A percentile compares a stretch with the other conserved stretches of the same genome.
phyloP scores from a whole-genome alignment of 768 basidiomycete species.

The Suillus clintonianus region DNA sequence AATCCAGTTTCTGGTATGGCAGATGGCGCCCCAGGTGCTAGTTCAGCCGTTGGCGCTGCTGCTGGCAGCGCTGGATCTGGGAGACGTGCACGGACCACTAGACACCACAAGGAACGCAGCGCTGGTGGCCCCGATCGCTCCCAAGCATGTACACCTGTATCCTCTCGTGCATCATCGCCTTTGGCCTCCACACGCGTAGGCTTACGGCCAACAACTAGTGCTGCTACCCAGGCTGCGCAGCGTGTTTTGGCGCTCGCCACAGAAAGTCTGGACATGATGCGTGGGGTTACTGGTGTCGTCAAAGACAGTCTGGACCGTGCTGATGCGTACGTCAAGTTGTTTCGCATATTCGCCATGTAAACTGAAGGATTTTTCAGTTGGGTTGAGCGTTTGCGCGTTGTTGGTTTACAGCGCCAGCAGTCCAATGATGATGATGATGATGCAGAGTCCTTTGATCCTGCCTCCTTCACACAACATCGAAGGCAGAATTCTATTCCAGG shows the following conservation, averaged over 20 bases:
- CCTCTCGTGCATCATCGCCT: conserved; percentile 38
- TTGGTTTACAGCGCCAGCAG: conserved; percentile 69
- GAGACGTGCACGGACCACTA: conserved; percentile 18
- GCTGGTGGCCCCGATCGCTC: conserved; percentile 36
- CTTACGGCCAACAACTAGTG: conserved; percentile 42
- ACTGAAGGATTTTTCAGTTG: conserved; percentile 47
- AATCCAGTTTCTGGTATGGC: conserved; percentile 19
- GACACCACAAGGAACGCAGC: conserved; percentile 40
- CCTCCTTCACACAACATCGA: conserved; percentile 9
- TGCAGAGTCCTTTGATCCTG: conserved; percentile 2
- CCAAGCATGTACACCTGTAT: conserved; percentile 29
- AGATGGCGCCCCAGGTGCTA: conserved; percentile 33
- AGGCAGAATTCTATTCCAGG: conserved; percentile 23
- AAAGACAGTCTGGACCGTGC: conserved; percentile 86
- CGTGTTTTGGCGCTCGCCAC: conserved; percentile 81
- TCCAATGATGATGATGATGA: conserved; percentile 20
- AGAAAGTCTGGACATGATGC: conserved; percentile 92
- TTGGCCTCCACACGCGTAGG: conserved; percentile 22
- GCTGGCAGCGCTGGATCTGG: conserved; percentile 20
- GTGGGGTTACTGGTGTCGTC: conserved; percentile 84
- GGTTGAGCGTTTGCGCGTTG: conserved; percentile 78
- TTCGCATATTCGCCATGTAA: background rate
- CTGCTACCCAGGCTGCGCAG: conserved; percentile 76
- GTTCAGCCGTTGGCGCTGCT: conserved; percentile 37
- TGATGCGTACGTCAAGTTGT: conserved; percentile 61